Percentiles rank a stretch among this genome's conserved stretches.
Evolutionary conservation across 2,329 filamentous ascomycete species (phyloP).

Genomic region (Diaporthe citriasiana): DNA sequence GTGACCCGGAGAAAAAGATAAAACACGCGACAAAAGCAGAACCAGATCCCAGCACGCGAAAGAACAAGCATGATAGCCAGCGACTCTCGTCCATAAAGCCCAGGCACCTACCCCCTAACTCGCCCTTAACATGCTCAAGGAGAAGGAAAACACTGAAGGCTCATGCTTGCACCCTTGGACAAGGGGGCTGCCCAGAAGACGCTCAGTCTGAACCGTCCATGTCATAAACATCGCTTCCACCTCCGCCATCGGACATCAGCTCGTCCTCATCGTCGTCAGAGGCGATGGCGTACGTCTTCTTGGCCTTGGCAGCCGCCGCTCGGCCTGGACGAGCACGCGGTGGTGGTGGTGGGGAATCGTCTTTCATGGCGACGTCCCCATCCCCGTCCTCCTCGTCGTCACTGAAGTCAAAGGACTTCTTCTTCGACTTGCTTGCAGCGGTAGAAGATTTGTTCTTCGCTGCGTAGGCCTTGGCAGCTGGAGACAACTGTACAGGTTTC

Average conservation of each 20-base stretch:
- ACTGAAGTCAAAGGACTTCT: conserved; percentile 50
- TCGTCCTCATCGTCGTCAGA: conserved; percentile 55
- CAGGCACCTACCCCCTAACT: background rate
- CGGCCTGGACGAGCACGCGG: conserved; percentile 56
- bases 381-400: conserved; percentile 54
- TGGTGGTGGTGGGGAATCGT: conserved; percentile 49
- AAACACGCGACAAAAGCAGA: conserved; percentile 11
- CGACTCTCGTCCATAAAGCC: background rate
- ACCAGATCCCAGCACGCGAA: background rate
- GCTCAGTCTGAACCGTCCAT: conserved; percentile 52
- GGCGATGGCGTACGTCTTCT: conserved; percentile 51
- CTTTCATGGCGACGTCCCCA: conserved; percentile 46
- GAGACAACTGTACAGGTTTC: conserved; percentile 69
- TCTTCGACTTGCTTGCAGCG: conserved; percentile 49
- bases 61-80: background rate
- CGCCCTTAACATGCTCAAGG: conserved; percentile 27
- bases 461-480: conserved; percentile 77
- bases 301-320: conserved; percentile 56
- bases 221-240: conserved; percentile 54
- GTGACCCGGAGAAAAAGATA: background rate
- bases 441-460: conserved; percentile 57
- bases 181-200: background rate
- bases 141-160: background rate
- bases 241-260: conserved; percentile 46
- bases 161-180: background rate